Evolutionary conservation across 768 basidiomycete genomes (phyloP), one percentile per base, ranked within the genome.

Genomic region (Tricholoma terreum): DNA sequence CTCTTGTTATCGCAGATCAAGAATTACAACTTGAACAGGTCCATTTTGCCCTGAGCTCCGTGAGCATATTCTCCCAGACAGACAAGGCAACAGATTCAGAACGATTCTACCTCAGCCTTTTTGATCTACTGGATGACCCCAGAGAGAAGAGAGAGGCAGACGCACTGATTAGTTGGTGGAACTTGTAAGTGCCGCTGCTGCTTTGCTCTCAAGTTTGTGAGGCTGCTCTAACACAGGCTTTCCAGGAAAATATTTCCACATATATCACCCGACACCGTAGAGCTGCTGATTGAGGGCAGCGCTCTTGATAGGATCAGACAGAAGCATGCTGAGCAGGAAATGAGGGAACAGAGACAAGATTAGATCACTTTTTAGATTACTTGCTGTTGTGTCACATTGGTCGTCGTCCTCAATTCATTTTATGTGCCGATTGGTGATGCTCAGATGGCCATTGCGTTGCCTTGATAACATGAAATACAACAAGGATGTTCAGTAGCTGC

Each of bases 221-320:
- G 10, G 10, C 15, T n/a, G 22, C 31, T 27, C 24, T 27, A 27
- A 27, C 24, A 27, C 24, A 21, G 15, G 12, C 17, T 30, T 27
- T 12, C 15, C 36, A 52, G 52, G 19, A 40, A 38, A 17, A 52
- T 52, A 11, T 52, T 52, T 24, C 52, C 36, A 14, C 52, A 52
- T 15, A 34, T 22, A 15, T 24, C 24, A 9, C 52, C 24, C 19
- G 38, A 52, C 21, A n/a, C 38, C n/a, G n/a, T 52, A 4, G 19
- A 42, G 40, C 35, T 40, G 15, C 52, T 35, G 12, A 30, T 52
- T 14, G 22, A 24, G 17, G 52, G 52, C n/a, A 52, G 52, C 22
- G 36, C 52, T 40, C 35, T 52, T 21, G 52, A 52, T 40, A 17
- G 52, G 24, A 52, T 52, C 19, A n/a, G 24, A 34, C 52, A 52